A percentile compares a stretch with the other conserved stretches of the same genome.
These are phyloP conservation scores for Astrothelium macrocarpum DNA, from an alignment of 495 filamentous ascomycete genomes.

Conservation along the genomic window DNA sequence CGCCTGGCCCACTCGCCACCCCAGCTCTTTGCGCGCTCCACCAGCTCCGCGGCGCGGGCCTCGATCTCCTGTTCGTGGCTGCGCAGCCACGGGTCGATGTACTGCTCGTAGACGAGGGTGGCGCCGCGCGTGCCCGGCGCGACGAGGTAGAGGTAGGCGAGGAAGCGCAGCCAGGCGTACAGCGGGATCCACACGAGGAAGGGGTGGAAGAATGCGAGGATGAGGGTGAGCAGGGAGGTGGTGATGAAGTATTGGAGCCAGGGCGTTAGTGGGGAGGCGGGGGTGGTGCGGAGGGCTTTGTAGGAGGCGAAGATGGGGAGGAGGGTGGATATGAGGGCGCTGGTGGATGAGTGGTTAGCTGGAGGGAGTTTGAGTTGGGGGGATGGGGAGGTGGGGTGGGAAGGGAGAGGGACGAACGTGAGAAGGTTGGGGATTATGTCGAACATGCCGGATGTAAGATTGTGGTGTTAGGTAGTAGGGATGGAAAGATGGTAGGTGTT, in stretches of 20 bases:
- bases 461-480: no score
- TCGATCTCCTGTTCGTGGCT: slow-evolving; percentile 88
- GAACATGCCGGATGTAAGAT: no score
- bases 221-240: slow-evolving; percentile 65
- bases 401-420: slow-evolving; percentile 13
- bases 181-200: slow-evolving; percentile 86
- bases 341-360: slow-evolving; percentile 29
- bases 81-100: slow-evolving; percentile 79
- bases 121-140: slow-evolving; percentile 94
- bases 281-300: slow-evolving; percentile 89
- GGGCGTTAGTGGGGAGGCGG: slow-evolving; percentile 86
- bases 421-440: slow-evolving; percentile 51
- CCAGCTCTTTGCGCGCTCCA: slow-evolving; percentile 69
- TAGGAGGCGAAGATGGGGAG: slow-evolving; percentile 96
- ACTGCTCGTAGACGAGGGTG: slow-evolving; percentile 66
- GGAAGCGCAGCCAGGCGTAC: slow-evolving; percentile 84
- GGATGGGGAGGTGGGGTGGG: not conserved
- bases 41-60: slow-evolving; percentile 68
- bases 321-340: slow-evolving; percentile 80
- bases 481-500: slow-evolving; percentile 14
- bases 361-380: slow-evolving; percentile 15
- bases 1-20: slow-evolving; percentile 65
- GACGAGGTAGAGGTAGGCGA: slow-evolving; percentile 87
- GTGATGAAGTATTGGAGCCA: slow-evolving; percentile 99
- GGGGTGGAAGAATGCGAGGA: slow-evolving; percentile 81